These are phyloP conservation scores for Ophiostoma himal-ulmi DNA, from an alignment of 2,329 filamentous ascomycete genomes.

Conservation along the genomic window DNA sequence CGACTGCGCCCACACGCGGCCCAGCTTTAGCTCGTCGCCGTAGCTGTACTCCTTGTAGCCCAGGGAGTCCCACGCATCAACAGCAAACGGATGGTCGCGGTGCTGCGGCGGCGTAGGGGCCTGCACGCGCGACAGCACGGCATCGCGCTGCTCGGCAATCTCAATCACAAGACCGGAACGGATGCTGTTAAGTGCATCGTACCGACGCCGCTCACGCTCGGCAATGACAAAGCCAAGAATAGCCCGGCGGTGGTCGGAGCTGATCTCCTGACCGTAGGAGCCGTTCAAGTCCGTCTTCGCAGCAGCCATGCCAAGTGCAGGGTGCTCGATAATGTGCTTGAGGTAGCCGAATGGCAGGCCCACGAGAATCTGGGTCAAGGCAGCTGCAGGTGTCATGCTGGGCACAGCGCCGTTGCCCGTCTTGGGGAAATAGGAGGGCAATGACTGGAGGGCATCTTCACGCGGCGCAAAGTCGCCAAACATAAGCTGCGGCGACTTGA, in stretches of 20 bases:
- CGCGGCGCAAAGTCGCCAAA: constrained; percentile 59
- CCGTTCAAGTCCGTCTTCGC: constrained; percentile 33
- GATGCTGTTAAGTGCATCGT: constrained; percentile 37
- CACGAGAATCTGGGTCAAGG: constrained; percentile 61
- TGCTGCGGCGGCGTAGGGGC: constrained; percentile 16
- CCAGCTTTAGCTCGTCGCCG: constrained; percentile 14
- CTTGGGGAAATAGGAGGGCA: neutral
- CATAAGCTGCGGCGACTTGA: constrained; percentile 44
- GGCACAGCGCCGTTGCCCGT: constrained; percentile 25
- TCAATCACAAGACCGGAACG: constrained; percentile 2
- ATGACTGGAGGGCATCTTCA: neutral
- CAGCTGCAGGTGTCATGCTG: constrained; percentile 33
- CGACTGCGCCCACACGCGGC: constrained; percentile 21
- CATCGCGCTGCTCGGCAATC: constrained; percentile 16
- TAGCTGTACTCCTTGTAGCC: constrained; percentile 25
- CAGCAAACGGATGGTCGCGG: constrained; percentile 17
- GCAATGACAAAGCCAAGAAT: constrained; percentile 40
- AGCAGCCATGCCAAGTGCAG: constrained; percentile 40
- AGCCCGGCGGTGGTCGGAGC: neutral
- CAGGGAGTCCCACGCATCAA: constrained; percentile 26
- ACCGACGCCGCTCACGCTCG: constrained; percentile 54
- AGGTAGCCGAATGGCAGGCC: constrained; percentile 64
- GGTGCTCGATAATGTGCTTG: constrained; percentile 59
- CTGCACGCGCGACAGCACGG: constrained; percentile 22
- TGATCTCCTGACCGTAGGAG: neutral